Conservation (phyloP, 202 grass and related monocot genomes). For the Saccharum hybrid region DNA sequence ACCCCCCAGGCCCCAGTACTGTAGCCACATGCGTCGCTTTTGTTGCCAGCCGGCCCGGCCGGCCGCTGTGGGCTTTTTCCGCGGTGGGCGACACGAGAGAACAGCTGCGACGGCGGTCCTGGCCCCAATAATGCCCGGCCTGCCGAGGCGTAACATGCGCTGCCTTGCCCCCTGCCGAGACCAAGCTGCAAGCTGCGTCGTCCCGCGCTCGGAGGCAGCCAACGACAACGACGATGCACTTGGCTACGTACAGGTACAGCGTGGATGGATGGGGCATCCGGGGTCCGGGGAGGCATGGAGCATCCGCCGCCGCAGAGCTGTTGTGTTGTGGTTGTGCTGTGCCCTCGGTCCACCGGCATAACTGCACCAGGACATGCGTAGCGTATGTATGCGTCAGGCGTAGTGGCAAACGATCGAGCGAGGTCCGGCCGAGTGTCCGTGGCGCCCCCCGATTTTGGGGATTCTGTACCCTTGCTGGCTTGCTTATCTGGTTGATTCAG, state of each 20-base stretch:
- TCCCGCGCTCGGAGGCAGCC: neutral
- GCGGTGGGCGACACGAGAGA: neutral
- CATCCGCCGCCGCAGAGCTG: too few relatives aligned
- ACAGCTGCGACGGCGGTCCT: slow-evolving; percentile 6
- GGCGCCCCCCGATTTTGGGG: too few relatives aligned
- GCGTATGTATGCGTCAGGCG: too few relatives aligned
- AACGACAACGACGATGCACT: neutral
- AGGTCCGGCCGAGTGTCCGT: too few relatives aligned
- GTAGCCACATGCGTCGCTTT: slow-evolving; percentile 19
- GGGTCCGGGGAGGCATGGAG: too few relatives aligned
- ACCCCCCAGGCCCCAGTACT: too few relatives aligned
- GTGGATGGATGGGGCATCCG: neutral
- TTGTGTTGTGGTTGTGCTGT: neutral
- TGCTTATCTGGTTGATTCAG: too few relatives aligned
- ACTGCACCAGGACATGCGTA: neutral
- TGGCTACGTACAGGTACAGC: too few relatives aligned
- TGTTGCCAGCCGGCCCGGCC: slow-evolving; percentile 25
- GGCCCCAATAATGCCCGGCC: slow-evolving; percentile 22
- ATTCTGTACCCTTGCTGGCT: too few relatives aligned
- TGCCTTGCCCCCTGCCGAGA: neutral
- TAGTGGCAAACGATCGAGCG: too few relatives aligned
- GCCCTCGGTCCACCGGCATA: neutral
- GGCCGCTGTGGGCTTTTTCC: neutral
- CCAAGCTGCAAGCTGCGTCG: too few relatives aligned
- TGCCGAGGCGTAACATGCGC: slow-evolving; percentile 7